Evolutionary conservation across 768 basidiomycete species (phyloP), one percentile per base, ranked within the genome.

Genomic region (Lactarius quietus): DNA sequence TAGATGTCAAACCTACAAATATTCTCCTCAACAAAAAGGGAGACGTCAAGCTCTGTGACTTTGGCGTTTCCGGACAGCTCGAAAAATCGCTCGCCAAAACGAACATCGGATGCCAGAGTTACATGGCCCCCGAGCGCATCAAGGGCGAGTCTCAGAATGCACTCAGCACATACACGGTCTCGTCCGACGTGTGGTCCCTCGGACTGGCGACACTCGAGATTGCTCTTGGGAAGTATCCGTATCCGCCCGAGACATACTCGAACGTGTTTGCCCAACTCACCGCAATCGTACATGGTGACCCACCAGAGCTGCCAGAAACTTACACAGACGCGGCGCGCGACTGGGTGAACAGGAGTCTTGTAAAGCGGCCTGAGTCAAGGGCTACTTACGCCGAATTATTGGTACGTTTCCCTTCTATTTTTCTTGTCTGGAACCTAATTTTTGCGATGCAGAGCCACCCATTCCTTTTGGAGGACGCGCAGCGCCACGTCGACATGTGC

Each of bases 101-200:
- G 7, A 98, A 98, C 72, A 98, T 99, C 43, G 97, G 97, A 8
- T 99, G 97, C 74, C 97, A 99, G 75, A 90, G 87, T 66, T 99
- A 99, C 76, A 98, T 99, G 95, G 96, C 96, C 56, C 97, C 96
- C 43, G 96, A 99, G 73, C 88, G 97, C 33, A 98, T 99, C 73
- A 89, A 92, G 73, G 95, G 95, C 62, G 95, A 97, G 76, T 93
- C 92, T 1, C 87, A 88, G 72, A 89, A 90, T 72, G 87, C 89
- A 63, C 79, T 90, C 56, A 87, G 89, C 36, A 92, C 94, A 5
- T 99, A 99, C 77, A 95, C 95, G 23, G 95, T 98, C 61, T 90
- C 95, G 6, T 95, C 95, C 12, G 97, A 99, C 73, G 90, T 99
- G 17, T 99, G 96, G 96, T 97, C 95, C 8, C 85, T 98, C 26